Percentiles rank a stretch among this genome's conserved stretches.
These are phyloP conservation scores for Chalaropsis thielavioides DNA, from an alignment of 2,329 filamentous ascomycete genomes.

Conservation along the genomic window DNA sequence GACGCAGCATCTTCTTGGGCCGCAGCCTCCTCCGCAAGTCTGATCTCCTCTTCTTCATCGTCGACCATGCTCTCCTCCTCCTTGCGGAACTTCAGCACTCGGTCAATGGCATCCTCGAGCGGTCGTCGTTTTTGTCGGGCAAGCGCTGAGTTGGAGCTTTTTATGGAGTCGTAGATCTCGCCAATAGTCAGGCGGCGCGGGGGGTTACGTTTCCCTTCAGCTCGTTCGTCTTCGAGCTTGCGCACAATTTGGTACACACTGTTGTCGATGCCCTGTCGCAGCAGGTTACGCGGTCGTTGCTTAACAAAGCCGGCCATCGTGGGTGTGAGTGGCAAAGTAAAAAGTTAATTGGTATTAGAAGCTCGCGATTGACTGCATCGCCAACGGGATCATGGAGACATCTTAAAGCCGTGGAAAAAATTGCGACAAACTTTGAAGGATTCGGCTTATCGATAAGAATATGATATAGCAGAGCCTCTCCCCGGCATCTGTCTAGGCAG, in stretches of 20 bases:
- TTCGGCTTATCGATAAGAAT: constrained; percentile 12
- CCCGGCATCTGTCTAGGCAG: neutral
- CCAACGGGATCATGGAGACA: neutral
- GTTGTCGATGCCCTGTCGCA: constrained; percentile 45
- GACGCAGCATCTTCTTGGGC: constrained; percentile 22
- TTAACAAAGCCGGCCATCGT: constrained; percentile 22
- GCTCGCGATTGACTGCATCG: neutral
- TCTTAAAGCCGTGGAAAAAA: constrained; percentile 5
- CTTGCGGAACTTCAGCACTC: constrained; percentile 60
- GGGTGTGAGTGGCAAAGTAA: neutral
- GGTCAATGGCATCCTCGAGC: constrained; percentile 72
- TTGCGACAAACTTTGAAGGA: constrained; percentile 1
- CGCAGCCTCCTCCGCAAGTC: constrained; percentile 16
- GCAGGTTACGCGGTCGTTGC: constrained; percentile 7
- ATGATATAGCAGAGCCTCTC: neutral
- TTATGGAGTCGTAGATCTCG: constrained; percentile 63
- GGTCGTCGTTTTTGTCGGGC: constrained; percentile 68
- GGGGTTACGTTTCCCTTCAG: constrained; percentile 25
- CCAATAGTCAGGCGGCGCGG: constrained; percentile 37
- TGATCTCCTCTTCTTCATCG: constrained; percentile 28
- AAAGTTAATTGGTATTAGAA: no score
- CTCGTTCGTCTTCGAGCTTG: constrained; percentile 56
- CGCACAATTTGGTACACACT: constrained; percentile 68
- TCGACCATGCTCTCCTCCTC: constrained; percentile 42
- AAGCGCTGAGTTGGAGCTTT: constrained; percentile 72